These are phyloP conservation scores for Sabuloglossum arenarium DNA, from an alignment of 495 filamentous ascomycete species.

Conservation along the genomic window DNA sequence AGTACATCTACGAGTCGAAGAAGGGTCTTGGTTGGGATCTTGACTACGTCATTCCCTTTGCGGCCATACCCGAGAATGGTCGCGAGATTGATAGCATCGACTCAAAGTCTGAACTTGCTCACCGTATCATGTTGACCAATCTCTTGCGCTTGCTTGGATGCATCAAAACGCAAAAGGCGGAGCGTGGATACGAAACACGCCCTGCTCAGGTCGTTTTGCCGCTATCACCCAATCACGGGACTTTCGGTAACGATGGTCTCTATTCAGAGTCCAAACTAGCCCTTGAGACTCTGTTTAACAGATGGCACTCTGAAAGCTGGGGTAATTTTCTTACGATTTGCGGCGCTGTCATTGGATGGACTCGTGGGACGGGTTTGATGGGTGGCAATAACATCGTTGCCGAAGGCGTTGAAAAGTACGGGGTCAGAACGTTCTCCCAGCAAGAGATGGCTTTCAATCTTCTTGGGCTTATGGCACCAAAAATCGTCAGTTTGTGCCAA, in stretches of 20 bases:
- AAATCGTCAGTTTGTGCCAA: slow-evolving; percentile 90
- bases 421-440: slow-evolving; percentile 95
- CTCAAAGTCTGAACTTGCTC: slow-evolving; percentile 93
- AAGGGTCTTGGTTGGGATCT: slow-evolving; percentile 94
- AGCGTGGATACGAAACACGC: slow-evolving; percentile 75
- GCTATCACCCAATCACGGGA: slow-evolving; percentile 93
- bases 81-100: slow-evolving; percentile 96
- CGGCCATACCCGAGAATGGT: slow-evolving; percentile 91
- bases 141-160: slow-evolving; percentile 72
- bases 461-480: slow-evolving; percentile 85
- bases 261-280: slow-evolving; percentile 97
- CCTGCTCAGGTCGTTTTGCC: slow-evolving; percentile 93
- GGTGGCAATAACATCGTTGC: slow-evolving; percentile 95
- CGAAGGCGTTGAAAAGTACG: slow-evolving; percentile 87
- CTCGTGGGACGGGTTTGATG: slow-evolving; percentile 95
- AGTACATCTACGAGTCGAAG: slow-evolving; percentile 96
- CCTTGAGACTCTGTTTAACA: slow-evolving; percentile 92
- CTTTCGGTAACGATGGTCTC: slow-evolving; percentile 91
- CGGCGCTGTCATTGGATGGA: slow-evolving; percentile 97
- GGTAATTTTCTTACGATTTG: slow-evolving; percentile 95
- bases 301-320: slow-evolving; percentile 97
- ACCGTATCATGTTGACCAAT: slow-evolving; percentile 98
- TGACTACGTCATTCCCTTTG: slow-evolving; percentile 90
- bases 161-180: slow-evolving; percentile 76
- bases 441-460: slow-evolving; percentile 99